phyloP scores from a whole-genome alignment of 2,329 filamentous ascomycete species.

The Cercospora zeae-maydis region DNA sequence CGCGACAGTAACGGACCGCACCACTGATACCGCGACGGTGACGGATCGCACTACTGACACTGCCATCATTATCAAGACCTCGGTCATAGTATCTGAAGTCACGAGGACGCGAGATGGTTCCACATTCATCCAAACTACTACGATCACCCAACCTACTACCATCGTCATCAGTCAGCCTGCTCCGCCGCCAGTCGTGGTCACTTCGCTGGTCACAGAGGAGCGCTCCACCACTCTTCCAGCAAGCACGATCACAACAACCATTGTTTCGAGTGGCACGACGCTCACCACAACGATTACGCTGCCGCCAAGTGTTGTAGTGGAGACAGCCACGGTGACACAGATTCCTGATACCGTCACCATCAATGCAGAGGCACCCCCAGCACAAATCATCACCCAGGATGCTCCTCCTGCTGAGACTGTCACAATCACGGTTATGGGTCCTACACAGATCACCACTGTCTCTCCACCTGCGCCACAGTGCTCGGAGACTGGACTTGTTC shows the following conservation, averaged over 20 bases:
- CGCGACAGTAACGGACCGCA: background rate
- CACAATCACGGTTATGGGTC: background rate
- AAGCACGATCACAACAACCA: background rate
- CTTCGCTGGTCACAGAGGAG: background rate
- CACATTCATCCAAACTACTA: background rate
- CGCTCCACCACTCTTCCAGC: background rate
- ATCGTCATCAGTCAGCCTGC: background rate
- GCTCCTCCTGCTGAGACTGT: background rate
- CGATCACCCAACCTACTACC: background rate
- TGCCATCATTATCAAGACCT: background rate
- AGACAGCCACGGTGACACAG: background rate
- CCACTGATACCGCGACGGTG: background rate
- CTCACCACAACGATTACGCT: background rate
- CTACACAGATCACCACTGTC: background rate
- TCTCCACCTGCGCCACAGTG: background rate
- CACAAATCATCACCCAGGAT: background rate
- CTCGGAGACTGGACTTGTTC: background rate
- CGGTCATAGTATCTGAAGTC: background rate
- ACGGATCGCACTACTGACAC: background rate
- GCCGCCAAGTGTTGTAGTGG: background rate
- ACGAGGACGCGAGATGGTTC: background rate
- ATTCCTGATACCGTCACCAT: background rate
- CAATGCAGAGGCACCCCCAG: background rate
- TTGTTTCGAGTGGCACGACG: background rate
- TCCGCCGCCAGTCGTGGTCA: background rate